Conservation (phyloP, 1,139 yeast species). For the Candida tetrigidarum region DNA sequence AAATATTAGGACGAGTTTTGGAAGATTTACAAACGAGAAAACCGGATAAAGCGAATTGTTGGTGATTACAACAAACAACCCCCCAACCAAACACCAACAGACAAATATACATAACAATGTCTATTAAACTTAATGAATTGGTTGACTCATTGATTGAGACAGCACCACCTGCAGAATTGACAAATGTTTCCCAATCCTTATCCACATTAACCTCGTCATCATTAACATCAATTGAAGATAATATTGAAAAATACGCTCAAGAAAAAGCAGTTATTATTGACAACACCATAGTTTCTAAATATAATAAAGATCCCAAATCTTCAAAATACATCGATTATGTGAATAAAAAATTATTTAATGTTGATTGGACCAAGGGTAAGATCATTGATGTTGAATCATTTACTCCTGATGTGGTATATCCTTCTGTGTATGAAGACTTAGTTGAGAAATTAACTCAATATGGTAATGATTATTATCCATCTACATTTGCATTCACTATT, state of each 20-base stretch:
- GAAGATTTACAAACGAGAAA: background rate
- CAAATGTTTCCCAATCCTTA: constrained; percentile 32
- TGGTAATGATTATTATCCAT: constrained; percentile 57
- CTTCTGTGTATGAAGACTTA: constrained; percentile 34
- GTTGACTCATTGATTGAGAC: constrained; percentile 39
- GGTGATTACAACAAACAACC: background rate
- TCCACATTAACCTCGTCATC: constrained; percentile 19
- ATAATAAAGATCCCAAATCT: constrained; percentile 35
- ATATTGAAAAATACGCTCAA: constrained; percentile 35
- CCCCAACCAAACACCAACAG: background rate
- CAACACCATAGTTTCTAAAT: constrained; percentile 32
- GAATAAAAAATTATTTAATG: constrained; percentile 55
- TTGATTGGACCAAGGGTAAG: constrained; percentile 54
- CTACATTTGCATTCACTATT: constrained; percentile 49
- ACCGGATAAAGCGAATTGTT: background rate
- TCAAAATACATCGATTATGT: constrained; percentile 45
- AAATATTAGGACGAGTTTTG: background rate
- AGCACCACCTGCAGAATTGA: constrained; percentile 49
- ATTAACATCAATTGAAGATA: constrained; percentile 27
- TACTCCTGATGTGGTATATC: constrained; percentile 29
- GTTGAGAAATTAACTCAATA: constrained; percentile 37
- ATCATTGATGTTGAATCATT: constrained; percentile 57
- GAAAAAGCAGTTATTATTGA: constrained; percentile 30
- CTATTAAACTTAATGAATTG: constrained; percentile 29
- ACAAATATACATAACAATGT: constrained; percentile 13